phyloP scores from a whole-genome alignment of 192 early-diverging fungal species.

The Mortierella hygrophila region DNA sequence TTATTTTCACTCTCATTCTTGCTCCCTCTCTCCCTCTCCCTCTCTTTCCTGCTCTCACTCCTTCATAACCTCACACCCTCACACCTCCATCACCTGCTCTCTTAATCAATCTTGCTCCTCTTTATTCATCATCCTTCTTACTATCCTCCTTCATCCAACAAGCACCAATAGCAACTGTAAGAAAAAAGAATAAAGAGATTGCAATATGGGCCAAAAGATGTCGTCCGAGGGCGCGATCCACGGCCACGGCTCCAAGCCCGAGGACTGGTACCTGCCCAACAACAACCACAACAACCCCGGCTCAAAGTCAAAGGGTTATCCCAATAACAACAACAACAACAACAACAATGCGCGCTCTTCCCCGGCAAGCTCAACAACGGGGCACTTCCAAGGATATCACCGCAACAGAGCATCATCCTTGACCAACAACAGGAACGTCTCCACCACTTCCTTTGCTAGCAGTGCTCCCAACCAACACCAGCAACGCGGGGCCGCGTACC shows the following conservation, averaged over 20 bases:
- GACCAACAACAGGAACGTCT: slow-evolving; percentile 42
- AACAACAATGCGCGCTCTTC: slow-evolving; percentile 25
- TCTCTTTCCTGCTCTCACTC: background rate
- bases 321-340: background rate
- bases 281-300: slow-evolving; percentile 4
- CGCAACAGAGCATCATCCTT: slow-evolving; percentile 34
- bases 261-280: slow-evolving; percentile 43
- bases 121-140: background rate
- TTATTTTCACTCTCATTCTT: background rate
- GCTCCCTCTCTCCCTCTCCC: background rate
- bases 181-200: background rate
- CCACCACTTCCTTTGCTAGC: slow-evolving; percentile 47
- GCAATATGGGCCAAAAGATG: slow-evolving; percentile 43
- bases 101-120: background rate
- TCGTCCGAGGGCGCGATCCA: slow-evolving; percentile 35
- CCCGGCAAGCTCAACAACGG: slow-evolving; percentile 44
- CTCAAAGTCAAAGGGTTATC: background rate
- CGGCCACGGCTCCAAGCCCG: slow-evolving; percentile 32
- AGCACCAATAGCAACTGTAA: background rate
- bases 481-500: slow-evolving; percentile 34
- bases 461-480: slow-evolving; percentile 25
- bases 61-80: slow-evolving; percentile 7
- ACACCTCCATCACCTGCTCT: background rate
- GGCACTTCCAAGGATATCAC: slow-evolving; percentile 36
- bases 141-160: background rate